Conservation (phyloP, 495 filamentous ascomycete species). For the Penicillium canescens region DNA sequence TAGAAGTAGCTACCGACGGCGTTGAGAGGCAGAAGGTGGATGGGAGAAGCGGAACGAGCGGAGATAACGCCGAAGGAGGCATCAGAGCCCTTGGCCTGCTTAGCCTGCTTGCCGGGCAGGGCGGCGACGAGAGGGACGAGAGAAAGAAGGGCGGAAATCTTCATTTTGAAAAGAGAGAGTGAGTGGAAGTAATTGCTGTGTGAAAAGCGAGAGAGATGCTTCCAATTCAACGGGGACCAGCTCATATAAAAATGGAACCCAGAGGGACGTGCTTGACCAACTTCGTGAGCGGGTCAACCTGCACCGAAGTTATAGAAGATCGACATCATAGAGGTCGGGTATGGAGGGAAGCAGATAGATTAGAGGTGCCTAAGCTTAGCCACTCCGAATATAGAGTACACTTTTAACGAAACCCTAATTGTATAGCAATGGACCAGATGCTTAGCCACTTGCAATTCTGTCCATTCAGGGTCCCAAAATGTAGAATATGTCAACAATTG, state of each 20-base stretch:
- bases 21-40: constrained; percentile 33
- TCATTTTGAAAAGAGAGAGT: constrained; percentile 22
- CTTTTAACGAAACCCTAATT: not conserved
- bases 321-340: not conserved
- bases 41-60: constrained; percentile 33
- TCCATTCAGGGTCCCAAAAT: not conserved
- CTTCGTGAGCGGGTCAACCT: not conserved
- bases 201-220: not conserved
- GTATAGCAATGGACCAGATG: not conserved
- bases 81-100: constrained; percentile 13
- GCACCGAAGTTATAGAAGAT: not conserved
- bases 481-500: not conserved
- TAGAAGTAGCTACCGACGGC: constrained; percentile 34
- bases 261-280: not conserved
- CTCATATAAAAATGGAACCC: not conserved
- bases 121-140: constrained; percentile 25
- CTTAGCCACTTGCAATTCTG: not conserved
- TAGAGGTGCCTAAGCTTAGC: not conserved
- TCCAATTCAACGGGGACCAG: not conserved
- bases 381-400: not conserved
- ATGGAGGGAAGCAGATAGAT: not conserved
- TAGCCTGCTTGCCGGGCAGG: constrained; percentile 13
- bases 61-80: constrained; percentile 29
- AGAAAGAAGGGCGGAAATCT: constrained; percentile 27
- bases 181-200: not conserved